phyloP scores from a whole-genome alignment of 192 early-diverging fungal genomes.

The Backusella morwellensis region DNA sequence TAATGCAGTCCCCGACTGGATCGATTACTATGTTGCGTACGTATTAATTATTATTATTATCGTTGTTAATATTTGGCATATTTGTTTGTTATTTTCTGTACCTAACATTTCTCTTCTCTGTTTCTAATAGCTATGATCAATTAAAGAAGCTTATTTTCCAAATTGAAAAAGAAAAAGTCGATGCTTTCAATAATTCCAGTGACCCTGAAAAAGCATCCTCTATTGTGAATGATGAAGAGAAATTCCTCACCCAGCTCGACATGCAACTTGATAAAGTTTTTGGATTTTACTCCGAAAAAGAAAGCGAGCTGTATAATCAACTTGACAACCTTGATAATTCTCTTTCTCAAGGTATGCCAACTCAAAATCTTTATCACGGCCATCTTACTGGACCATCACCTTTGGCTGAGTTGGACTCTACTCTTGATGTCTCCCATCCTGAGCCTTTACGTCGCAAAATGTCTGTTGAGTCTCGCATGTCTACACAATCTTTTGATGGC shows the following conservation, averaged over 20 bases:
- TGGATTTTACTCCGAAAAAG: constrained; percentile 68
- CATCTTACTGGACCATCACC: not conserved
- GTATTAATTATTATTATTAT: constrained; percentile 27
- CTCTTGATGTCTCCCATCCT: not conserved
- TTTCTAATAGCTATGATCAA: constrained; percentile 29
- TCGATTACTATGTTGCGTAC: constrained; percentile 76
- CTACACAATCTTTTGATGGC: constrained; percentile 6
- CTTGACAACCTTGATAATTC: constrained; percentile 47
- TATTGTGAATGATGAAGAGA: not conserved
- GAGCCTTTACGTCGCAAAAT: not conserved
- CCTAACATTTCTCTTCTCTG: not conserved
- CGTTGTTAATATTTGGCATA: not conserved
- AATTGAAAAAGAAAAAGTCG: constrained; percentile 34
- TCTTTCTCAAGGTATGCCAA: constrained; percentile 20
- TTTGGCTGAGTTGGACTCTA: constrained; percentile 5
- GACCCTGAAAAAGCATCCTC: constrained; percentile 10
- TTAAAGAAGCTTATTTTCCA: constrained; percentile 37
- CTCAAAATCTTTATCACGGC: not conserved
- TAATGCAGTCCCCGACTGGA: constrained; percentile 88
- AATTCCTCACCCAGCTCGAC: constrained; percentile 66
- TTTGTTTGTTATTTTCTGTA: not conserved
- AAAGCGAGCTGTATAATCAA: constrained; percentile 55
- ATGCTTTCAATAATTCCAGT: constrained; percentile 8
- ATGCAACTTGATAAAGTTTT: constrained; percentile 69
- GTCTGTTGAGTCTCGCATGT: constrained; percentile 29